Evolutionary conservation across 2,329 filamentous ascomycete species (phyloP), one percentile per base, ranked within the genome.

Genomic region (Daldinia sp.): DNA sequence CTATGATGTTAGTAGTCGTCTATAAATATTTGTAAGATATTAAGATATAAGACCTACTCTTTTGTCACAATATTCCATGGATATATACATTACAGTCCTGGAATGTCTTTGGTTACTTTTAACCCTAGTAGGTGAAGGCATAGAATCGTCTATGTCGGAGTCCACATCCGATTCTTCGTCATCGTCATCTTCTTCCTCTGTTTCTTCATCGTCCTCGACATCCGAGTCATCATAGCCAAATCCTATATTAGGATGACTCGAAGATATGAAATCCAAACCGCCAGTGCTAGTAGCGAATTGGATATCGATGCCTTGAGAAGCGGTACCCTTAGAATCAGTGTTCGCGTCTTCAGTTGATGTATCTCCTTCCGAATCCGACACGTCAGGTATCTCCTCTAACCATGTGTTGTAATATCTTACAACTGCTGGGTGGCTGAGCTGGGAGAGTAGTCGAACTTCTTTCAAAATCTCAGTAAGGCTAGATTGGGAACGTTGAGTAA

Each of bases 11-110:
- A 69, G 68, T 20, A 51, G 23, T 23, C 18, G 65, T 18, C 28
- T 9, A 46, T 23, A 9, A 57, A 5, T 33, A 58, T 3, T 26
- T 54, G 23, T 2, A 5, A 28, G 30, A 6, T 33, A 7, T 12
- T 18, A 48, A 3, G 3, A 56, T 7, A 12, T 23, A 7, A 44
- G 60, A 23, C 86, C 79, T 82, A 91, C 89, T 72, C 92, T 89
- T 77, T 95, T 96, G 78, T 98, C 95, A 76, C 96, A 99, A 73
- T 98, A 97, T 78, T 99, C 96, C 96, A 99, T 99, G 68, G 97
- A 96, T 63, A 99, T 98, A 78, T 98, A 99, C 46, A 99, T 85
- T 6, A 94, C 90, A 0, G 92, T 94, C 59, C 88, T 88, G 67
- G 88, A 86, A 3, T 88, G 81, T 48, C 86, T 84, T 62, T 86